Evolutionary conservation across 306 rosid genomes (phyloP).

Genomic region (Sicyos edulis): DNA sequence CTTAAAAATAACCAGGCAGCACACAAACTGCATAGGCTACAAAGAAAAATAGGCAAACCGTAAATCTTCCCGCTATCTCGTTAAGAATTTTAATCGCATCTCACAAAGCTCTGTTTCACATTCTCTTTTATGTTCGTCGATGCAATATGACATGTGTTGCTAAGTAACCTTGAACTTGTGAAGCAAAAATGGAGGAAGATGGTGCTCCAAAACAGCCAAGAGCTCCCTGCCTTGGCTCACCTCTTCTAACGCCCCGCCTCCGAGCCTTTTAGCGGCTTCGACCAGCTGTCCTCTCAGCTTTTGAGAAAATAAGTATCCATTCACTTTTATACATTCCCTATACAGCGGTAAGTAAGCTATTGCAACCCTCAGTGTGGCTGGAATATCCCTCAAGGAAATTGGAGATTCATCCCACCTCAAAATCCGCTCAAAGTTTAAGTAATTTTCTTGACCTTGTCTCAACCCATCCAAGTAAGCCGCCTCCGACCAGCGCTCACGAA

Average conservation of each 20-base stretch:
- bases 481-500: conserved; percentile 72
- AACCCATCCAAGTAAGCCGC: conserved; percentile 56
- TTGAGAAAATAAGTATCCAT: conserved; percentile 69
- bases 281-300: conserved; percentile 74
- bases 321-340: conserved; percentile 60
- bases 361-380: conserved; percentile 55
- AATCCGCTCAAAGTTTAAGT: conserved; percentile 59
- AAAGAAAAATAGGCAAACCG: conserved; percentile 10
- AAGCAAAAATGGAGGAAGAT: conserved; percentile 68
- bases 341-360: conserved; percentile 79
- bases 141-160: conserved; percentile 21
- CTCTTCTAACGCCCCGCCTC: conserved; percentile 45
- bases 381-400: conserved; percentile 73
- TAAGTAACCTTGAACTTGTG: conserved; percentile 29
- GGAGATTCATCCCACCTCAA: conserved; percentile 69
- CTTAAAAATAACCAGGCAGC: conserved; percentile 17
- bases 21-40: conserved; percentile 4
- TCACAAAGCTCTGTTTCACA: background rate
- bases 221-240: conserved; percentile 55
- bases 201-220: conserved; percentile 64
- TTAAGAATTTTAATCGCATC: conserved; percentile 1
- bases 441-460: conserved; percentile 58
- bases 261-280: conserved; percentile 71
- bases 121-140: background rate
- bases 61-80: conserved; percentile 3